Conservation (phyloP, 1,284 basidiomycete genomes). For the Porogramme epimiltina region DNA sequence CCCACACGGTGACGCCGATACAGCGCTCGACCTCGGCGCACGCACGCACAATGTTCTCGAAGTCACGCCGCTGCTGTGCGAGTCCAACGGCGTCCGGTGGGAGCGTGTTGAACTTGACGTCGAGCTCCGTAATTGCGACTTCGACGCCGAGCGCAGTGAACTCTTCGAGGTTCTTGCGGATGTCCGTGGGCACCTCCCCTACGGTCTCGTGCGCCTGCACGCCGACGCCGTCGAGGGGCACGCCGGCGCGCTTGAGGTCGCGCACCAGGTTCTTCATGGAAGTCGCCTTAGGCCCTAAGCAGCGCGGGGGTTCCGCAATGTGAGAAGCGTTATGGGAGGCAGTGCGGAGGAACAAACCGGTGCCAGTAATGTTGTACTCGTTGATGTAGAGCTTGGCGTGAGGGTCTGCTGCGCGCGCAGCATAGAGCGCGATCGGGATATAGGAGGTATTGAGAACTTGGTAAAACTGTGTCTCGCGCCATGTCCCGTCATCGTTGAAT, state of each 20-base stretch:
- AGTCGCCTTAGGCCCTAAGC: constrained; percentile 48
- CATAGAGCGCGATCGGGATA: constrained; percentile 43
- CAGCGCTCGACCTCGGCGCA: constrained; percentile 51
- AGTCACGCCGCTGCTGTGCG: constrained; percentile 56
- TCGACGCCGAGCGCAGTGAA: constrained; percentile 57
- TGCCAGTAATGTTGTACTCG: constrained; percentile 47
- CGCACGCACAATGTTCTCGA: constrained; percentile 51
- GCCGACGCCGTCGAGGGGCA: constrained; percentile 58
- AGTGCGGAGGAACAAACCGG: constrained; percentile 6
- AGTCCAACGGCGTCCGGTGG: constrained; percentile 47
- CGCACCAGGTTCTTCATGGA: constrained; percentile 53
- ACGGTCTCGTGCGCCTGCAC: constrained; percentile 56
- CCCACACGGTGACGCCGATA: constrained; percentile 56
- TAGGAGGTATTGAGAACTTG: constrained; percentile 44
- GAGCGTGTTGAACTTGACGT: constrained; percentile 53
- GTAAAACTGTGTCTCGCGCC: constrained; percentile 46
- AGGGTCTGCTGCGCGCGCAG: constrained; percentile 48
- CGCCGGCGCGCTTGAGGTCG: constrained; percentile 43
- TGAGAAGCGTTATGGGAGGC: no score
- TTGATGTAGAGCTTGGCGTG: constrained; percentile 46
- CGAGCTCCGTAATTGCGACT: constrained; percentile 63
- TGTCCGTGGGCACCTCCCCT: constrained; percentile 45
- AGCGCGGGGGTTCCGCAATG: neutral
- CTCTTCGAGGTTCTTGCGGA: constrained; percentile 45
- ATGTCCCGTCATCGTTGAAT: constrained; percentile 61